Base-by-base conservation (phyloP, 805 yeast species). In the Kuraishia molischiana region DNA sequence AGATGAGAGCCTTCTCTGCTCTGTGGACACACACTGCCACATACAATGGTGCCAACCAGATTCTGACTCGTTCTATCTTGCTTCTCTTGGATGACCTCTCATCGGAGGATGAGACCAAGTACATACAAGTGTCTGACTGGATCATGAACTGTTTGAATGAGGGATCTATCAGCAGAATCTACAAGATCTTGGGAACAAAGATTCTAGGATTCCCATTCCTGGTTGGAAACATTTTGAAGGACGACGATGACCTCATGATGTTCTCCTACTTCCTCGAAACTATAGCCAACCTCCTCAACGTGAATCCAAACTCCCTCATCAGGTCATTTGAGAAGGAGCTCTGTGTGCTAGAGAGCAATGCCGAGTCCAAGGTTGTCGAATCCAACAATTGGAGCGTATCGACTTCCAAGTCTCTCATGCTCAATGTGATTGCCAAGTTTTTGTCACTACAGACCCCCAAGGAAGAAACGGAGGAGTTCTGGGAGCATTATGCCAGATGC, bases 21-120 rank as follows among this genome's bases (percentile, higher is more conserved):
- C 52, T 89, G 4, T 90, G 97, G 97, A 66, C 67, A 3, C 90
- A 84, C 47, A 69, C 90, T 0, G 42, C 58, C 6, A 55, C 65
- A n/a, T 51, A 58, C 29, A 70, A 67, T 32, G 85, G 77, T 28
- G 37, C 58, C 0, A 78, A 68, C 36, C 44, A 54, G 2, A 57
- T 81, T 5, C 55, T 86, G 10, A 59, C 69, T 5, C 66, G 79
- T 44, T 92, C 95, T 0, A 53, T 86, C 4, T 74, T 77, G 42
- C 52, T 85, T 1, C 59, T 85, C 14, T 54, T 89, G 24, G 95
- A 87, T 51, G 81, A 76, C 31, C 53, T 82, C 17, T 54, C 56
- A 34, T 64, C 60, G 35, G 54, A 59, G 4, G 69, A 65, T 32
- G 64, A 62, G 9, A 67, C 72, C 5, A 58, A 65, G 30, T 61